Conservation (phyloP, 192 early-diverging fungal genomes). For the Linnemannia zychae region DNA sequence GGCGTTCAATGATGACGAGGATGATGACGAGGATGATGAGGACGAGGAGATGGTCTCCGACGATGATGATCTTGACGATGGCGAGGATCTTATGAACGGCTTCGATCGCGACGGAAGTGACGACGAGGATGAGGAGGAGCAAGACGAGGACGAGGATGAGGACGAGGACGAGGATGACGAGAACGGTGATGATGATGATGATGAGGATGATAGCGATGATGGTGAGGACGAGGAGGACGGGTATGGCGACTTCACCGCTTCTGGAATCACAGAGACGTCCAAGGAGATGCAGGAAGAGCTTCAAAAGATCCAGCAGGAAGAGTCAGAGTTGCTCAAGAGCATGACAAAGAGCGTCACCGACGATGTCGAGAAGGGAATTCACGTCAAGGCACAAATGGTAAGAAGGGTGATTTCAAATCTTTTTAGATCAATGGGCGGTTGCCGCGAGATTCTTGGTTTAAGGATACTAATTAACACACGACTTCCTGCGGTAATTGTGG, state of each 20-base stretch:
- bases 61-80: conserved; percentile 57
- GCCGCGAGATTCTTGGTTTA: neutral
- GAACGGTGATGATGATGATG: conserved; percentile 56
- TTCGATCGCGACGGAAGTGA: conserved; percentile 53
- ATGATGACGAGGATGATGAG: conserved; percentile 62
- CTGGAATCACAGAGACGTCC: conserved; percentile 48
- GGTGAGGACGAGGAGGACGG: conserved; percentile 63
- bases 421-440: neutral
- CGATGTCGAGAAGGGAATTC: conserved; percentile 93
- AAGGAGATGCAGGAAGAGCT: conserved; percentile 71
- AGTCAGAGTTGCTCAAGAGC: conserved; percentile 84
- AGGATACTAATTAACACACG: neutral
- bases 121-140: conserved; percentile 49
- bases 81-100: conserved; percentile 62
- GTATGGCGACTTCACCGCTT: conserved; percentile 33
- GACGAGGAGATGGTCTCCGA: conserved; percentile 34
- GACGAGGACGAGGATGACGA: conserved; percentile 43
- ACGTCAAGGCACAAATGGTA: conserved; percentile 92
- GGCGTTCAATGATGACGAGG: conserved; percentile 52
- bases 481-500: neutral
- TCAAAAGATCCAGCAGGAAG: conserved; percentile 82
- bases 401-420: neutral
- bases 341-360: conserved; percentile 80
- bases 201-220: conserved; percentile 45
- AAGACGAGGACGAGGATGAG: conserved; percentile 41